A percentile compares a stretch with the other conserved stretches of the same genome.
phyloP scores from a whole-genome alignment of 2,329 filamentous ascomycete genomes.

The Ophiostoma himal-ulmi region DNA sequence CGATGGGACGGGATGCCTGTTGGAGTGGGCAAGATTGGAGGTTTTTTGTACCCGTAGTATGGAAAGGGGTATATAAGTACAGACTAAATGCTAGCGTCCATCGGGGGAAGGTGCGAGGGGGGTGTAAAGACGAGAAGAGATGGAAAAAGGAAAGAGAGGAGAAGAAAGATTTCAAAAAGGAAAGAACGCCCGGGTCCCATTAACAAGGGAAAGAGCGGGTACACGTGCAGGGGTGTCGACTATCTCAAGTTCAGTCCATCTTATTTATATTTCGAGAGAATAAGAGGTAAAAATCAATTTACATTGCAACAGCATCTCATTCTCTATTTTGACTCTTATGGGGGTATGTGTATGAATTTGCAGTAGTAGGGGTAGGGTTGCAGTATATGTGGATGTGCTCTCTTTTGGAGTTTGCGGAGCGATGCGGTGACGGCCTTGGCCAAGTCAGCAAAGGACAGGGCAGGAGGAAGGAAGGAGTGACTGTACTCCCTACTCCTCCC shows the following conservation, averaged over 20 bases:
- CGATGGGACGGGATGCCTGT: conserved; percentile 20
- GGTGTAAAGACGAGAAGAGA: conserved; percentile 1
- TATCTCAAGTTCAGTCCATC: background rate
- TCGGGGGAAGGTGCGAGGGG: conserved; percentile 1
- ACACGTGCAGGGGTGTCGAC: background rate
- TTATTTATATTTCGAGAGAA: background rate
- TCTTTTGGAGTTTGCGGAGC: conserved; percentile 19
- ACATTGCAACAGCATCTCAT: background rate
- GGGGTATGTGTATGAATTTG: conserved; percentile 6
- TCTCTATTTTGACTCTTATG: background rate
- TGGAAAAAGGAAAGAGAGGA: background rate
- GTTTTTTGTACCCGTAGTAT: conserved; percentile 13
- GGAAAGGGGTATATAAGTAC: conserved; percentile 17
- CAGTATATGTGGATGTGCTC: background rate
- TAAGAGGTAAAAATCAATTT: background rate
- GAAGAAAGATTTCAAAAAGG: background rate
- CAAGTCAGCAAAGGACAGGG: background rate
- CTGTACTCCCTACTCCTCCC: background rate
- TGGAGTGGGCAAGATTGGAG: conserved; percentile 22
- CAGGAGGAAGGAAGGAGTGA: background rate
- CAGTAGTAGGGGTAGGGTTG: background rate
- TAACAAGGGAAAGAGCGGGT: conserved; percentile 17
- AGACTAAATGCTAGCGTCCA: conserved; percentile 8
- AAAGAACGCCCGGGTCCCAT: conserved; percentile 13
- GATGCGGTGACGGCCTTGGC: conserved; percentile 24